Evolutionary conservation across 768 basidiomycete species (phyloP).

Genomic region (Piloderma croceum): DNA sequence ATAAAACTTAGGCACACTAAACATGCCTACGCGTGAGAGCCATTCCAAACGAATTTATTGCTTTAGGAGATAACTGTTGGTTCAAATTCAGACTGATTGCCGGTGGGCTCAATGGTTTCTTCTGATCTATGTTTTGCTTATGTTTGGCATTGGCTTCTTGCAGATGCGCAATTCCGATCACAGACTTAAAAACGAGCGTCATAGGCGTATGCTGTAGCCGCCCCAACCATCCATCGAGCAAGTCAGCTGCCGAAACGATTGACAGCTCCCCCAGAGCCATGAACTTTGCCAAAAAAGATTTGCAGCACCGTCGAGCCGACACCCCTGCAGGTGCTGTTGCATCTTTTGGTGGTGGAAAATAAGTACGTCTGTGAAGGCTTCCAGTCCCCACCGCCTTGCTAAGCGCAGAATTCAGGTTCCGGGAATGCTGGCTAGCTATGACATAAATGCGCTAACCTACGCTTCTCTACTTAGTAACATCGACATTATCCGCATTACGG

Average conservation of each 20-base stretch:
- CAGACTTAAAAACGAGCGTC: not conserved
- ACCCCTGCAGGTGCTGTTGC: conserved; percentile 14
- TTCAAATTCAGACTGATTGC: not conserved
- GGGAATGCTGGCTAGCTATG: not conserved
- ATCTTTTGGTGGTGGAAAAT: conserved; percentile 26
- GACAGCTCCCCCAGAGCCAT: not conserved
- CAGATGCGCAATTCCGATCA: not conserved
- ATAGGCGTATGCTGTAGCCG: not conserved
- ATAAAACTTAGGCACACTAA: not conserved
- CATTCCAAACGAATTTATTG: not conserved
- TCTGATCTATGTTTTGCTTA: not conserved
- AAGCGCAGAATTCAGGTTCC: not conserved
- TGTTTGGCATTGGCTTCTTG: not conserved
- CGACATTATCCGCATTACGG: conserved; percentile 4
- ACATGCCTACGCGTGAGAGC: not conserved
- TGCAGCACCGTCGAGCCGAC: conserved; percentile 15
- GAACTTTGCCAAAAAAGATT: conserved; percentile 3
- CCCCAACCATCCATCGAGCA: not conserved
- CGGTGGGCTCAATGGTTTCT: not conserved
- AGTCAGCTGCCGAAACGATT: not conserved
- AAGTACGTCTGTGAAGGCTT: not conserved
- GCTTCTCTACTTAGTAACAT: conserved; percentile 3
- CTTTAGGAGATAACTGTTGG: not conserved
- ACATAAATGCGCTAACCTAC: not conserved
- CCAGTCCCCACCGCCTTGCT: not conserved